Base-by-base conservation (phyloP, 768 basidiomycete species). In the Kwoniella bestiolae region DNA sequence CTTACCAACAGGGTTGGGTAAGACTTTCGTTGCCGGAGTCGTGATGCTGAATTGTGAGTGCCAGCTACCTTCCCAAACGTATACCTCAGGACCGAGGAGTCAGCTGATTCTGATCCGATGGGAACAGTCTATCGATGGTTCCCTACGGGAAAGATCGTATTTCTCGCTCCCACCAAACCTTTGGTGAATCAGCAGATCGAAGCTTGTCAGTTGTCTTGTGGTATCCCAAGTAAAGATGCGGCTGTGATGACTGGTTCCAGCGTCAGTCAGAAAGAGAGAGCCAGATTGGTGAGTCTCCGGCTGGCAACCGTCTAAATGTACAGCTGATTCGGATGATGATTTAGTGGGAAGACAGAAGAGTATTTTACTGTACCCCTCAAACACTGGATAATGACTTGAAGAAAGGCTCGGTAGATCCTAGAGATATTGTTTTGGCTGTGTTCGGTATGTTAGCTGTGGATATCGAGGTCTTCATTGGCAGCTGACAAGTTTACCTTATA, bases 361-460 rank as follows among this genome's bases (percentile, higher is more conserved):
- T 96, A 23, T 93, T 95, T 77, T 97, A 92, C 77, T 93, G 94
- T 88, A 97, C 94, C 0, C 93, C 94, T 0, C 96, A 98, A 77
- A 97, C 95, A 0, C 84, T 98, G 25, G 84, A 90, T 65, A 95
- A 95, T 66, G 96, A 99, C 77, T 83, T 98, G 23, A 82, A 81
- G 6, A 86, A 84, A 1, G 89, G 88, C 44, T 87, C 84, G 29
- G 90, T 92, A 72, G 91, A 98, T 73, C 85, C 88, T 0, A 80
- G 83, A 32, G 90, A 93, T 73, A 89, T 99, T 26, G 84, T 95
- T 29, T 86, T 96, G 41, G 82, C 96, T 11, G 94, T 99, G 28
- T 85, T 98, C 58, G 95, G 95, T 90, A 66, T 47, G 85, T 70
- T 16, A 55, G 31, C n/a, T 26, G 9, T 21, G 7, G 46, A 14